A percentile compares a stretch with the other conserved stretches of the same genome.
Evolutionary conservation across 2,329 filamentous ascomycete genomes (phyloP).

Genomic region (Fusarium piperis): DNA sequence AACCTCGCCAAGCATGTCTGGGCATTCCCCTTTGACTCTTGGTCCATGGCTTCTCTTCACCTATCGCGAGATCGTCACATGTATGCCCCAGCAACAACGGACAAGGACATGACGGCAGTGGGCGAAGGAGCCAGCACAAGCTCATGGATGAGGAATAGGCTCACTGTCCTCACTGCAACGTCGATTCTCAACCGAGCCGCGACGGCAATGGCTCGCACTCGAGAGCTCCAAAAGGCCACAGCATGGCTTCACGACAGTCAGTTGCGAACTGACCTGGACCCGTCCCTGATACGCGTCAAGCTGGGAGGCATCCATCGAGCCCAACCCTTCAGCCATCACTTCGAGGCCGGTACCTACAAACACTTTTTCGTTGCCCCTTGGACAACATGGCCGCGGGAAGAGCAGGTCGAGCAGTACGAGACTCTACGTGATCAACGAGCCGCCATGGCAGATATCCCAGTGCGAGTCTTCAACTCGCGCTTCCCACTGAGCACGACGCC

Average conservation of each 20-base stretch:
- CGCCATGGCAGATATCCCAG: constrained; percentile 17
- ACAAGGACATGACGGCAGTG: constrained; percentile 13
- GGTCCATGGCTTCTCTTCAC: constrained; percentile 53
- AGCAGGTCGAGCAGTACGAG: constrained; percentile 38
- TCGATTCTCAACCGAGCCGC: constrained; percentile 46
- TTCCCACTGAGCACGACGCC: not conserved
- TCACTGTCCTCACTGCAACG: constrained; percentile 47
- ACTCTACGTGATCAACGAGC: constrained; percentile 23
- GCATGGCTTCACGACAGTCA: constrained; percentile 46
- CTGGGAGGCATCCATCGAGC: constrained; percentile 55
- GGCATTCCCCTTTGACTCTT: constrained; percentile 57
- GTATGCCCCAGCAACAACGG: constrained; percentile 43
- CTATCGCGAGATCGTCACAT: constrained; percentile 48
- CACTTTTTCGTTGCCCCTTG: constrained; percentile 45
- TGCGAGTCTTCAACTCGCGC: not conserved
- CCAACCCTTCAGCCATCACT: constrained; percentile 53
- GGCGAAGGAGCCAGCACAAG: constrained; percentile 28
- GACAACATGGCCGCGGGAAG: constrained; percentile 27
- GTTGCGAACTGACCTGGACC: constrained; percentile 15
- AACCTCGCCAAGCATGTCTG: constrained; percentile 56
- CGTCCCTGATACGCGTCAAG: constrained; percentile 45
- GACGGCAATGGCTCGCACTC: constrained; percentile 48
- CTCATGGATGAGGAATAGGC: constrained; percentile 50
- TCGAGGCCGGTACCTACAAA: constrained; percentile 44
- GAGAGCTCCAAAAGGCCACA: constrained; percentile 44